Percentiles rank a stretch among this genome's conserved stretches.
Evolutionary conservation across 768 basidiomycete species (phyloP).

Genomic region (Xanthoconium stramineum): DNA sequence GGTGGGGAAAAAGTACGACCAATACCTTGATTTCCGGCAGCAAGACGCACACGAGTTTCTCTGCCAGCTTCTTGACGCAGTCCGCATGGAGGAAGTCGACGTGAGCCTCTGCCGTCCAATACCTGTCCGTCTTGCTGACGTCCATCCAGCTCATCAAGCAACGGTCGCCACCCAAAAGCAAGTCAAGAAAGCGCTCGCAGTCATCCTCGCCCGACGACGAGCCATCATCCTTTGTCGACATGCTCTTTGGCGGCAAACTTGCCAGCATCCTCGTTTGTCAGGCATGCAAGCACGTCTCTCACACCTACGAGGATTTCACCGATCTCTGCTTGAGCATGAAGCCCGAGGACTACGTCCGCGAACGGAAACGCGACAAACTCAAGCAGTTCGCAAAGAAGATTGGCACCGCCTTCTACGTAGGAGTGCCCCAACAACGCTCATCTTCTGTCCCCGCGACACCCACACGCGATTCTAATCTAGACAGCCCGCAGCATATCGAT

Average conservation of each 20-base stretch:
- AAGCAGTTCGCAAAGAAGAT: conserved; percentile 70
- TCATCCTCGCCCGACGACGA: conserved; percentile 33
- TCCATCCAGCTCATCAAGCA: conserved; percentile 69
- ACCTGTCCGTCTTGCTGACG: neutral
- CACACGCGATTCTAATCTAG: conserved; percentile 29
- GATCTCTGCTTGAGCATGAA: conserved; percentile 90
- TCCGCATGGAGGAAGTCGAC: conserved; percentile 94
- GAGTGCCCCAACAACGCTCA: conserved; percentile 42
- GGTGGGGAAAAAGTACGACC: conserved; percentile 84
- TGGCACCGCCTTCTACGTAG: conserved; percentile 24
- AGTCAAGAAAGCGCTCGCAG: conserved; percentile 29
- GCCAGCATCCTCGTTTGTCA: conserved; percentile 93
- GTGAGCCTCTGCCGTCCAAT: conserved; percentile 38
- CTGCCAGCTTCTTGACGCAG: conserved; percentile 83
- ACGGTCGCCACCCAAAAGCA: conserved; percentile 44
- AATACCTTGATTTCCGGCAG: conserved; percentile 92
- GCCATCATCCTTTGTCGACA: conserved; percentile 76
- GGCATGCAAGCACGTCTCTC: conserved; percentile 88
- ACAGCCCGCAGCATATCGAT: conserved; percentile 25
- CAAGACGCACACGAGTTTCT: conserved; percentile 96
- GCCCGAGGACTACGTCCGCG: conserved; percentile 70
- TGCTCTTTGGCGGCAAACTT: conserved; percentile 86
- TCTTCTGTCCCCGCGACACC: conserved; percentile 56
- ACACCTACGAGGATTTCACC: conserved; percentile 79
- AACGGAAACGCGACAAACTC: conserved; percentile 74